Evolutionary conservation across 129 eudicot genomes (phyloP), one percentile per base, ranked within the genome.

Genomic region (Pittosporum tobira): DNA sequence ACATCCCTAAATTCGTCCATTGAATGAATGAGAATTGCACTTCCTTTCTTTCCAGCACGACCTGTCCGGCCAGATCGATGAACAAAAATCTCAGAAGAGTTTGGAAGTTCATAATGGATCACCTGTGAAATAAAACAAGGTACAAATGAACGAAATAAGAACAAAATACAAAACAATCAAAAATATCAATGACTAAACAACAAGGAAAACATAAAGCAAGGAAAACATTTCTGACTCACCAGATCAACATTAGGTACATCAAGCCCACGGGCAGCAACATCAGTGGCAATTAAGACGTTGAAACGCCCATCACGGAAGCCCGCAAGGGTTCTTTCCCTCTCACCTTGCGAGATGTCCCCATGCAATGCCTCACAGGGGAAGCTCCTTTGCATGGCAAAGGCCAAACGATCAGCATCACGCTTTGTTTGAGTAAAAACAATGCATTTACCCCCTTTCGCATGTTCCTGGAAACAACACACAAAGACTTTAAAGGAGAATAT

Each of bases 231-330:
- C 0, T 50, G 13, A 78, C 60, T 66, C 53, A 91, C 98, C 83
- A 91, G 80, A 79, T 91, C 98, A 61, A 91, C 98, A 81, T 81
- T 91, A 40, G 98, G 95, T n/a, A 91, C 93, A 62, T 91, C 98
- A 67, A 91, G 95, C 11, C 98, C 98, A 52, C 98, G 98, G 22
- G 98, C 94, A 63, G 98, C 95, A 53, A 91, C 98, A 86, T 91
- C 98, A 34, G 98, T 91, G 6, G 98, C 98, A 26, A 91, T 84
- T 24, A 91, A 75, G 45, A 86, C 74, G 64, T 74, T 79, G 59
- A 91, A 67, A 0, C 72, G 77, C 3, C 98, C 95, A 34, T 83
- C 83, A 36, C 98, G 80, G 48, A 91, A 91, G 52, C 83, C 72
- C 28, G 87, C 43, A 45, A 91, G 85, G 38, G 98, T 91, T 73